These are phyloP conservation scores for Fraxinus paxiana DNA, from an alignment of 305 asterid genomes.

Conservation along the genomic window DNA sequence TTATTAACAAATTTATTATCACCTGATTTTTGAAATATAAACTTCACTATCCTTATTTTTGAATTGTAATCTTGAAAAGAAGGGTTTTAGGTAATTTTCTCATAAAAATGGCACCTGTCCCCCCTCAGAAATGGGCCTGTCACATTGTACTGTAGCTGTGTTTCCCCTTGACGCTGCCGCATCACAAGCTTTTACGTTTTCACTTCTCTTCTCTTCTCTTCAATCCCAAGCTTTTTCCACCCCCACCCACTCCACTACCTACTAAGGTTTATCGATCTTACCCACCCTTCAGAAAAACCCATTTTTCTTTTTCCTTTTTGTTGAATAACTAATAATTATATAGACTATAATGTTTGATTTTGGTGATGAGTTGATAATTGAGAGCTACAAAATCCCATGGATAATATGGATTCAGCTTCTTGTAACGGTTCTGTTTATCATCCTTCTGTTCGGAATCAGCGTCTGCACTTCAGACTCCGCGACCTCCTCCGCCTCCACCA, in stretches of 20 bases:
- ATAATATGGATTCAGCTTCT: conserved; percentile 77
- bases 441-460: conserved; percentile 58
- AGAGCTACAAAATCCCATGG: conserved; percentile 69
- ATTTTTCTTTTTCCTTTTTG: background rate
- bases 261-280: background rate
- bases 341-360: conserved; percentile 48
- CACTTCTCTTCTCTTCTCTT: background rate
- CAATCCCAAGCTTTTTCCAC: background rate
- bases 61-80: too few species aligned
- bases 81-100: too few species aligned
- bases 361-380: conserved; percentile 63
- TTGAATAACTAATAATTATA: background rate
- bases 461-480: conserved; percentile 39
- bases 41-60: too few species aligned
- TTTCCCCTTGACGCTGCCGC: background rate
- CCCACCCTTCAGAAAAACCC: background rate
- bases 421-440: conserved; percentile 60
- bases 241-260: background rate
- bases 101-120: background rate
- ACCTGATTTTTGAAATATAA: too few species aligned
- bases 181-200: background rate
- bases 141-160: background rate
- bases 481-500: conserved; percentile 21
- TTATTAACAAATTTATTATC: too few species aligned
- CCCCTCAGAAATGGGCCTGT: background rate